Conservation (phyloP, 2,329 filamentous ascomycete species). For the Scorias spongiosa region DNA sequence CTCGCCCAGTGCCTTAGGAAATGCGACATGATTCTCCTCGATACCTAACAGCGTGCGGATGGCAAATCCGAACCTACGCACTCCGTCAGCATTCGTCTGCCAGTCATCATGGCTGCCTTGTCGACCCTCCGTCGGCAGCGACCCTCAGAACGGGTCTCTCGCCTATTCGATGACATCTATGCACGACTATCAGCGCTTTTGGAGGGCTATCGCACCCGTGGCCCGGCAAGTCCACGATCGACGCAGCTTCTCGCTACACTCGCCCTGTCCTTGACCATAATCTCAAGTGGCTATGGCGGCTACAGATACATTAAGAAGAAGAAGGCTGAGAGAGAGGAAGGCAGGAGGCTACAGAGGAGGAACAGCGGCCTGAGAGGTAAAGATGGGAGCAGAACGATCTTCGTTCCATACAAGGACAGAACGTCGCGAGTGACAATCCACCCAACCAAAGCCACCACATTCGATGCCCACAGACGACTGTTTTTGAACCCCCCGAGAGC, state of each 20-base stretch:
- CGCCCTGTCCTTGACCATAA: constrained; percentile 60
- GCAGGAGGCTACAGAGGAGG: constrained; percentile 63
- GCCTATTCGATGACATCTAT: constrained; percentile 20
- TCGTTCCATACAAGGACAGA: constrained; percentile 76
- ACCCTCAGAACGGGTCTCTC: constrained; percentile 14
- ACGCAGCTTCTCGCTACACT: constrained; percentile 64
- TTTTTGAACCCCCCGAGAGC: constrained; percentile 84
- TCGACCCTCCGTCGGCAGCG: constrained; percentile 50
- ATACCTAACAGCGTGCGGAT: no score
- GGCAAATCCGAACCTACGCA: no score
- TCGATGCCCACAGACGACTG: constrained; percentile 84
- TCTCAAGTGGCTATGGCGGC: constrained; percentile 64
- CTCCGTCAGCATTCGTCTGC: background rate
- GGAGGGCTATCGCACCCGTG: constrained; percentile 31
- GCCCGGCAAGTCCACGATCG: constrained; percentile 49
- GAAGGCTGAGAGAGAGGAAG: constrained; percentile 66
- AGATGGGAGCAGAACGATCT: constrained; percentile 87
- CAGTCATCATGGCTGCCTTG: constrained; percentile 58
- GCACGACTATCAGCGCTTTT: constrained; percentile 32
- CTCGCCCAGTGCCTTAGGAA: no score
- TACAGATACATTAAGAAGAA: constrained; percentile 60
- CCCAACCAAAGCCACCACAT: constrained; percentile 81
- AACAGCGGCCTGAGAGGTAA: constrained; percentile 91
- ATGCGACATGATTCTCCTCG: no score
- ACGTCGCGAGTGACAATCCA: constrained; percentile 86